These are phyloP conservation scores for Alnus rubra DNA, from an alignment of 306 rosid species.

Conservation along the genomic window DNA sequence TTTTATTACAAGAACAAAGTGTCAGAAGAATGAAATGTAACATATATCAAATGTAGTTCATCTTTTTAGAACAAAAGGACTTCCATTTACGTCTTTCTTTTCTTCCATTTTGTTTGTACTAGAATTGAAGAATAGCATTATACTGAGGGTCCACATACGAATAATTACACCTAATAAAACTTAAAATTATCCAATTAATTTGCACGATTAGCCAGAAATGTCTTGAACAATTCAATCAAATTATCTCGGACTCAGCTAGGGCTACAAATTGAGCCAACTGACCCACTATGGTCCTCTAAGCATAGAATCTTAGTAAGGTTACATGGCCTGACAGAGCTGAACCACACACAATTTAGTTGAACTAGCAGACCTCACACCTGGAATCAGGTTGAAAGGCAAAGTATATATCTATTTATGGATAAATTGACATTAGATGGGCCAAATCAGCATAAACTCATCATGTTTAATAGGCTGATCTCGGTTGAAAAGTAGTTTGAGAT, in stretches of 20 bases:
- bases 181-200: neutral
- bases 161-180: neutral
- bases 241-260: neutral
- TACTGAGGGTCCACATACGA: neutral
- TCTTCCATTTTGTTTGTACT: neutral
- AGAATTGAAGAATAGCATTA: neutral
- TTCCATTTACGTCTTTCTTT: neutral
- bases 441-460: constrained; percentile 8
- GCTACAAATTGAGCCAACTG: constrained; percentile 7
- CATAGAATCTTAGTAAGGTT: neutral
- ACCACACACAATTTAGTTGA: neutral
- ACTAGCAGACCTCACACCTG: neutral
- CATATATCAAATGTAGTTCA: neutral
- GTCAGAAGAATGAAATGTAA: neutral
- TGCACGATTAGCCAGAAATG: neutral
- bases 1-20: neutral
- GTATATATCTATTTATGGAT: neutral
- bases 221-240: constrained; percentile 2
- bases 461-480: neutral
- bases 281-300: neutral
- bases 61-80: neutral
- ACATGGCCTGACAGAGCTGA: neutral
- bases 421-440: neutral
- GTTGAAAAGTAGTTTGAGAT: constrained; percentile 3
- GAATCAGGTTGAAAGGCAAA: neutral